phyloP scores from a whole-genome alignment of 2,329 filamentous ascomycete genomes.

The Cordyceps cateniannulata region DNA sequence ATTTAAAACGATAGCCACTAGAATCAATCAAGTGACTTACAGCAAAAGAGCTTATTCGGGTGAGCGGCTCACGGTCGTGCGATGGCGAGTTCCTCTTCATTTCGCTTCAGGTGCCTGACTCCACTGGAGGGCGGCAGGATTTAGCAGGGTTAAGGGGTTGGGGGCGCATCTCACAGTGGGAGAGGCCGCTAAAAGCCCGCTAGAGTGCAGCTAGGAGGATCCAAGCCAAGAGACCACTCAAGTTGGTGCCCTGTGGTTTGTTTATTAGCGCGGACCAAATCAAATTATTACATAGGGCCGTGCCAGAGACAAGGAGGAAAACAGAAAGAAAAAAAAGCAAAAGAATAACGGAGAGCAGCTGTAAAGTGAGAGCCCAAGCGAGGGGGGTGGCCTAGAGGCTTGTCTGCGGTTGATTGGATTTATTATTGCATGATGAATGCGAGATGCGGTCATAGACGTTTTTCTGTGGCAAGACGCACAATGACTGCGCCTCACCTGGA shows the following conservation, averaged over 20 bases:
- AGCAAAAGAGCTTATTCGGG: neutral
- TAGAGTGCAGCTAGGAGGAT: neutral
- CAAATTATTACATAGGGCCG: neutral
- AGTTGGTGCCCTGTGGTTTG: neutral
- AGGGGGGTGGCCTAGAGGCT: too few relatives aligned
- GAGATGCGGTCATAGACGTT: neutral
- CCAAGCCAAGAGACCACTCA: neutral
- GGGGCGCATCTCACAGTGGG: neutral
- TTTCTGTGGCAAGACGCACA: neutral
- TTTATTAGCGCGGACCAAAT: neutral
- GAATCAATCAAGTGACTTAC: neutral
- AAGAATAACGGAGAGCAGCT: neutral
- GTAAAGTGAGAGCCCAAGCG: too few relatives aligned
- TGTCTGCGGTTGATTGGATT: neutral
- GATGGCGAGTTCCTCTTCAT: conserved; percentile 1
- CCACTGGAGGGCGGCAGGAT: neutral
- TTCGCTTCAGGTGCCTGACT: neutral
- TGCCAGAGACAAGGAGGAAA: neutral
- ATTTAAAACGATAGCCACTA: neutral
- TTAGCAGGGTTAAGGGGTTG: neutral
- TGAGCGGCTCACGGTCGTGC: neutral
- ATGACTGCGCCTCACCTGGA: neutral
- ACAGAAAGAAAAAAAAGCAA: neutral
- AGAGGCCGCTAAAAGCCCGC: neutral
- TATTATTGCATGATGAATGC: neutral